phyloP scores from a whole-genome alignment of 2,329 filamentous ascomycete species.

The Fusarium irregulare region DNA sequence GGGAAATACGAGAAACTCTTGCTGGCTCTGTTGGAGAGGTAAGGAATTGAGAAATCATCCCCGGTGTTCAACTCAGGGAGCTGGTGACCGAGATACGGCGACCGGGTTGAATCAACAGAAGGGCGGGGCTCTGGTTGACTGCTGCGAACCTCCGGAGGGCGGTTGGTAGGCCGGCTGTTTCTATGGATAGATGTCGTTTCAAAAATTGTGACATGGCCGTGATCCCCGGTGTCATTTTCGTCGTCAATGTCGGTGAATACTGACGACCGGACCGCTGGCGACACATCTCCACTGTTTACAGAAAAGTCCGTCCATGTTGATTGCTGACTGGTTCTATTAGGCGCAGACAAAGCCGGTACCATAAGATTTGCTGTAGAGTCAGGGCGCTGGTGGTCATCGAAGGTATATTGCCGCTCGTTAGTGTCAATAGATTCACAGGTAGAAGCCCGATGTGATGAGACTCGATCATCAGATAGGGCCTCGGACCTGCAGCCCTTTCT shows the following conservation, averaged over 20 bases:
- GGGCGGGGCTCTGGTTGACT: conserved; percentile 39
- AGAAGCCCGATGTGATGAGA: conserved; percentile 53
- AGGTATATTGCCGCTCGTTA: conserved; percentile 46
- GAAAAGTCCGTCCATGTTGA: conserved; percentile 72
- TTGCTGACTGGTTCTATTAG: conserved; percentile 64
- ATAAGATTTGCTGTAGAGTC: conserved; percentile 59
- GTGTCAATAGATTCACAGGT: conserved; percentile 56
- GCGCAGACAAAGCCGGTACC: conserved; percentile 59
- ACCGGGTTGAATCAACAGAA: conserved; percentile 44
- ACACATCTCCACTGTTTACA: conserved; percentile 62
- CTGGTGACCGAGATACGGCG: conserved; percentile 52
- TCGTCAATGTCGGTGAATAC: conserved; percentile 44
- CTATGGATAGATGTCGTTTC: conserved; percentile 46
- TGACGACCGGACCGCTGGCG: conserved; percentile 47
- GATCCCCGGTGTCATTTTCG: conserved; percentile 45
- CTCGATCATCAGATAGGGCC: conserved; percentile 45
- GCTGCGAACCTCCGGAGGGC: conserved; percentile 38
- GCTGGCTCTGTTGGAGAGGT: conserved; percentile 52
- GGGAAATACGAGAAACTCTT: conserved; percentile 49
- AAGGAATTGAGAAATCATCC: conserved; percentile 62
- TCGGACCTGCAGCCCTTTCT: conserved; percentile 45
- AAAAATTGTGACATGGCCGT: conserved; percentile 51
- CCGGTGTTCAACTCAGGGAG: conserved; percentile 65
- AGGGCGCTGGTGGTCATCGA: conserved; percentile 45
- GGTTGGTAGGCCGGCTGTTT: conserved; percentile 38